Base-by-base conservation (phyloP, 306 rosid genomes). In the Corylus avellana region DNA sequence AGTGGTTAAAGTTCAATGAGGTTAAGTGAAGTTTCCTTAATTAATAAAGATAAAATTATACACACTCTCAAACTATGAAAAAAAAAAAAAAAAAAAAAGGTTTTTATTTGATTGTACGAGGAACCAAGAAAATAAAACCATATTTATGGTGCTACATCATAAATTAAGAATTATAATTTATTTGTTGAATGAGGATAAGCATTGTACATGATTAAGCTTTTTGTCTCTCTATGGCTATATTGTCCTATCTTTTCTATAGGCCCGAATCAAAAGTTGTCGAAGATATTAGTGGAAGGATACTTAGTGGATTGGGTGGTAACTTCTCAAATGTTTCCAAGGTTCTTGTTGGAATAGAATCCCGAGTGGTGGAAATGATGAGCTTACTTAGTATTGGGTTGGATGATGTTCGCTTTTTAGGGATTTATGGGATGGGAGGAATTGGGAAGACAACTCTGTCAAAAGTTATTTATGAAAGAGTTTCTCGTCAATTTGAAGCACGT, bases 401-500 rank as follows among this genome's bases (percentile, higher is more conserved):
- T 1, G 78, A 72, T 63, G 75, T 82, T 66, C 56, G 46, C 7
- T 82, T 82, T 50, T 0, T 77, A 22, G 82, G 85, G 1, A 77
- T 82, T 44, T 66, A 78, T 80, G 85, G 85, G 18, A 75, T 75
- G 72, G 79, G 79, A 0, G 72, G 79, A 4, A 10, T 62, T 22
- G 80, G 80, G 0, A 82, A 82, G 53, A 67, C 75, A 56, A 57
- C 76, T 57, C 62, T 53, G 0, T 53, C 81, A 1, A 32, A 29
- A 70, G 61, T 8, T 2, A 11, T 78, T 54, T 78, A 56, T n/a
- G 1, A 78, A 12, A 78, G 13, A 57, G 49, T 78, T 37, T 14
- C 27, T 8, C 1, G 1, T n/a, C 54, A 61, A 7, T 79, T 79
- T 35, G 73, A 69, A 16, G 37, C 48, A n/a, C 71, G 72, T 20